These are phyloP conservation scores for Ganoderma meredithae DNA, from an alignment of 1,284 basidiomycete species.

Conservation along the genomic window DNA sequence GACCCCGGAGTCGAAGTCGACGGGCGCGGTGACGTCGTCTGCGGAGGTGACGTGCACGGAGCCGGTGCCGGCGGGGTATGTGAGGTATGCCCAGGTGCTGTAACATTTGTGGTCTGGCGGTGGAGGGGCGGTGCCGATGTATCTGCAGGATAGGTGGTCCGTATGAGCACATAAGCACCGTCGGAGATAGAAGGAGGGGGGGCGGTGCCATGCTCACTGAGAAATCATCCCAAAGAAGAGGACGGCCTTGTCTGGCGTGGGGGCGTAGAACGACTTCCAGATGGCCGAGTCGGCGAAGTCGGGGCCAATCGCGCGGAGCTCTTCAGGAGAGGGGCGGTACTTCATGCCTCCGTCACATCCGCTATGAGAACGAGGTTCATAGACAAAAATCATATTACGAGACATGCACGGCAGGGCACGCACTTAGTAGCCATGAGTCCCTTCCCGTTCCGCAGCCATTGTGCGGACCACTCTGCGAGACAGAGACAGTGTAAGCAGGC, in stretches of 20 bases:
- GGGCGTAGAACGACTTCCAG: conserved; percentile 50
- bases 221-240: conserved; percentile 39
- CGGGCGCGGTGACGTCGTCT: conserved; percentile 43
- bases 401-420: neutral
- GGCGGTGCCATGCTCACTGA: conserved; percentile 1
- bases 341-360: conserved; percentile 55
- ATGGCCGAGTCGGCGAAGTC: conserved; percentile 43
- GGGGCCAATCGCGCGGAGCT: conserved; percentile 50
- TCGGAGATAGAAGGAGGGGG: neutral
- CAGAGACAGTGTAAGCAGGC: neutral
- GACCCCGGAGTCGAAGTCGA: conserved; percentile 45
- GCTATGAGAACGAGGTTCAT: conserved; percentile 36
- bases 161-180: neutral
- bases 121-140: conserved; percentile 1
- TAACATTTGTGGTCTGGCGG: conserved; percentile 9
- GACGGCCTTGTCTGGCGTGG: conserved; percentile 54
- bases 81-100: conserved; percentile 15
- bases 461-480: conserved; percentile 43
- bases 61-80: conserved; percentile 50
- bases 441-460: conserved; percentile 52
- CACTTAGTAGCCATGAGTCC: conserved; percentile 60
- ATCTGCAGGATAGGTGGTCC: neutral
- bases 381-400: neutral
- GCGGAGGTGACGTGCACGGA: conserved; percentile 52
- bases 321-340: conserved; percentile 50